These are phyloP conservation scores for Turritis glabra DNA, from an alignment of 345 rosid genomes.

Conservation along the genomic window DNA sequence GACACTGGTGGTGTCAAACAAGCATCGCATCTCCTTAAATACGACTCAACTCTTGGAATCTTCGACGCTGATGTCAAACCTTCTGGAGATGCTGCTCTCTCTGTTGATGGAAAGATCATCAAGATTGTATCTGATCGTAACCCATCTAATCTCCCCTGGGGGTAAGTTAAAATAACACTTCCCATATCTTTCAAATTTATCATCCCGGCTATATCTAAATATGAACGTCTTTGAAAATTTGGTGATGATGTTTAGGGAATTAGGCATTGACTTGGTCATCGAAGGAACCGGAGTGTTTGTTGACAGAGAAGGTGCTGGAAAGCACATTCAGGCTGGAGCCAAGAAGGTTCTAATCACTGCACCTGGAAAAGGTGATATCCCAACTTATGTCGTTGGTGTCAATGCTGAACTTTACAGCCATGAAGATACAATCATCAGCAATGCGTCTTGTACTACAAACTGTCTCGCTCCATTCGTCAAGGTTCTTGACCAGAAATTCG, in stretches of 20 bases:
- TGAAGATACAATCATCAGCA: conserved; percentile 85
- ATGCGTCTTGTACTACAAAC: conserved; percentile 99
- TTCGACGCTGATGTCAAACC: conserved; percentile 94
- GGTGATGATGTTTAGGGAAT: conserved; percentile 53
- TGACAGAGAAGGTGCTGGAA: conserved; percentile 95
- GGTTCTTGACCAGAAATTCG: conserved; percentile 96
- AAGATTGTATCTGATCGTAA: conserved; percentile 81
- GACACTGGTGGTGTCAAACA: conserved; percentile 96
- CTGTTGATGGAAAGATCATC: conserved; percentile 98
- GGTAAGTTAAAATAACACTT: conserved; percentile 45
- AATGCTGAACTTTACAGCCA: conserved; percentile 78
- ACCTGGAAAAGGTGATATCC: conserved; percentile 97
- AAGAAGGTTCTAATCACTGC: conserved; percentile 97
- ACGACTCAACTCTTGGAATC: conserved; percentile 93
- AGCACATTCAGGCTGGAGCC: conserved; percentile 91
- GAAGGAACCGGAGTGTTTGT: conserved; percentile 99
- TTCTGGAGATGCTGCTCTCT: conserved; percentile 70
- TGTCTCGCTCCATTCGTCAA: conserved; percentile 99
- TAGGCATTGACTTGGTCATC: conserved; percentile 84
- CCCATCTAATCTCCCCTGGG: conserved; percentile 82
- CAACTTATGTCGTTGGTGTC: conserved; percentile 94
- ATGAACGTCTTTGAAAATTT: background rate
- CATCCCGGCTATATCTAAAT: background rate
- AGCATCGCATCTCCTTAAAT: conserved; percentile 96
- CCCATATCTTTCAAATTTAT: background rate